A percentile compares a stretch with the other conserved stretches of the same genome.
Evolutionary conservation across 2,329 filamentous ascomycete genomes (phyloP).

Genomic region (Hirsutella thompsonii): DNA sequence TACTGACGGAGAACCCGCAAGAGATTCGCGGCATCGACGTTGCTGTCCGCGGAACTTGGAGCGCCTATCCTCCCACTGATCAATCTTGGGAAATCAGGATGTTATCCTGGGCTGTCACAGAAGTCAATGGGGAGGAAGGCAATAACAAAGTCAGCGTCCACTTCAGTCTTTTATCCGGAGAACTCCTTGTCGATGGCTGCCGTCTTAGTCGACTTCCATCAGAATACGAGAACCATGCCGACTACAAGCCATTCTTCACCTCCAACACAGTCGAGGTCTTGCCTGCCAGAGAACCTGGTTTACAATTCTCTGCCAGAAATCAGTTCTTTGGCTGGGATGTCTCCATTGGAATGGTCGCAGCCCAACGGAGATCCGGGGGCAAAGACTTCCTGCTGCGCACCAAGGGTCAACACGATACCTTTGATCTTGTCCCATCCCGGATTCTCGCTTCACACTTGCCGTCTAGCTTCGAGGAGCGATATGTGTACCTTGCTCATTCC

Average conservation of each 20-base stretch:
- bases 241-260: constrained; percentile 29
- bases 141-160: constrained; percentile 16
- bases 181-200: constrained; percentile 37
- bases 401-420: constrained; percentile 1
- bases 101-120: constrained; percentile 1
- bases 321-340: constrained; percentile 17
- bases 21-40: neutral
- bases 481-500: constrained; percentile 34
- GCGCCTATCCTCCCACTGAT: neutral
- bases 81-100: neutral
- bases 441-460: constrained; percentile 20
- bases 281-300: constrained; percentile 21
- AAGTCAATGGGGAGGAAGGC: neutral
- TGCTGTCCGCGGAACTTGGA: neutral
- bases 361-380: neutral
- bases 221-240: constrained; percentile 25
- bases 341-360: constrained; percentile 17
- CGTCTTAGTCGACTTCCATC: constrained; percentile 33
- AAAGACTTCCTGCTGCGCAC: constrained; percentile 18
- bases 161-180: constrained; percentile 36
- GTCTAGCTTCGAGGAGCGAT: constrained; percentile 22
- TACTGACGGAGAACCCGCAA: neutral
- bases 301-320: constrained; percentile 29
- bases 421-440: constrained; percentile 18
- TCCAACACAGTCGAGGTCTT: constrained; percentile 26